phyloP scores from a whole-genome alignment of 1,139 yeast species.

The Blastobotrys proliferans region DNA sequence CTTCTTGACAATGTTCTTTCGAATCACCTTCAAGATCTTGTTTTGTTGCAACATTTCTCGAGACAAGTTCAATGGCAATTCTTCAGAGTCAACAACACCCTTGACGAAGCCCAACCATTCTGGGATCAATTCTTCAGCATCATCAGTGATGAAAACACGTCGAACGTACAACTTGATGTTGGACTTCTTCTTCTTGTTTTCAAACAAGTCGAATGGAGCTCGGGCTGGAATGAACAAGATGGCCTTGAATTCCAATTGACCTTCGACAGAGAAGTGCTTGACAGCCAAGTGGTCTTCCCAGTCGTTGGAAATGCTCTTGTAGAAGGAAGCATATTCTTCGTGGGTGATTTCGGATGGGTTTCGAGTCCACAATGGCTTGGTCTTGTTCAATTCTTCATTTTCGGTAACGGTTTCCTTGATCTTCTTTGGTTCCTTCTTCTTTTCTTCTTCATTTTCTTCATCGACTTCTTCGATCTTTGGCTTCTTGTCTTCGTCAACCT shows the following conservation, averaged over 20 bases:
- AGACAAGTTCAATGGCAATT: slow-evolving; percentile 98
- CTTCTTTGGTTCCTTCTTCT: slow-evolving; percentile 68
- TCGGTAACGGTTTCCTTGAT: slow-evolving; percentile 84
- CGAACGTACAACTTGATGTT: slow-evolving; percentile 99
- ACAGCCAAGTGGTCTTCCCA: slow-evolving; percentile 99
- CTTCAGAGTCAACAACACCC: slow-evolving; percentile 99
- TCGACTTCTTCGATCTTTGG: slow-evolving; percentile 73
- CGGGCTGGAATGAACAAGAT: slow-evolving; percentile 97
- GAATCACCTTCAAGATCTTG: slow-evolving; percentile 98
- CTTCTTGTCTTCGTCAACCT: slow-evolving; percentile 56
- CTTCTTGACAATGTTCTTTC: slow-evolving; percentile 99
- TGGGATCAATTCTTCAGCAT: slow-evolving; percentile 98
- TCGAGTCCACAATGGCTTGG: slow-evolving; percentile 99
- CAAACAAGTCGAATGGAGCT: slow-evolving; percentile 98
- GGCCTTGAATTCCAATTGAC: slow-evolving; percentile 99
- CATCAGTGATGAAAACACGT: slow-evolving; percentile 99
- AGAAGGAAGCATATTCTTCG: slow-evolving; percentile 99
- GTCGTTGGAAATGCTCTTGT: slow-evolving; percentile 98
- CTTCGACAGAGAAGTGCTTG: slow-evolving; percentile 99
- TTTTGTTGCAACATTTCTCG: slow-evolving; percentile 99
- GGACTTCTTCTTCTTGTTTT: slow-evolving; percentile 96
- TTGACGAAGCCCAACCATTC: slow-evolving; percentile 97
- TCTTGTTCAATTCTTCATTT: slow-evolving; percentile 96
- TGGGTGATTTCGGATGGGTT: slow-evolving; percentile 96
- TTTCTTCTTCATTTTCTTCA: slow-evolving; percentile 56